These are phyloP conservation scores for Phyllostachys edulis DNA, from an alignment of 176 grass and related monocot genomes.

Conservation along the genomic window DNA sequence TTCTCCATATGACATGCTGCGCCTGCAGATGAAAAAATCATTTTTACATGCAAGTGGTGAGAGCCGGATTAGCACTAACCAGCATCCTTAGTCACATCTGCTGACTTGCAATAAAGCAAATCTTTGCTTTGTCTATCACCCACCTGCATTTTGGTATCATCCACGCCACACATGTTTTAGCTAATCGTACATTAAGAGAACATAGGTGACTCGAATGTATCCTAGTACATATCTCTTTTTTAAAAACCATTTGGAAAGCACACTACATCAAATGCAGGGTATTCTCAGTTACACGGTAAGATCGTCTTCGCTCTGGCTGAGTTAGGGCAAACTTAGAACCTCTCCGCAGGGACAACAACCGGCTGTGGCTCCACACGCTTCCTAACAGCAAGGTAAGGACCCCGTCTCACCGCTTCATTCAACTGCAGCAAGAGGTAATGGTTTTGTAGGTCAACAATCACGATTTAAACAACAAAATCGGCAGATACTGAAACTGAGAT, in stretches of 20 bases:
- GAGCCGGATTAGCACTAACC: background rate
- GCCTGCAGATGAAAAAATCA: background rate
- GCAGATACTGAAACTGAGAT: background rate
- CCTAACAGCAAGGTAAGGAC: conserved; percentile 61
- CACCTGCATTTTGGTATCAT: background rate
- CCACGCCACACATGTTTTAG: background rate
- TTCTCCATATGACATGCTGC: background rate
- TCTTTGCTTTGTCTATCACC: background rate
- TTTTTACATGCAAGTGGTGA: background rate
- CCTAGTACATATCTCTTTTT: background rate
- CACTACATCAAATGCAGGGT: background rate
- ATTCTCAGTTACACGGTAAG: background rate
- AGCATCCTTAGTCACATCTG: background rate
- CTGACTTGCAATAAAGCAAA: background rate
- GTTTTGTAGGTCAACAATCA: background rate
- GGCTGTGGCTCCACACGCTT: conserved; percentile 56
- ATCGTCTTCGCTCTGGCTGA: background rate
- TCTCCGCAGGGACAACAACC: conserved; percentile 55
- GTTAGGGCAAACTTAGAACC: conserved; percentile 47
- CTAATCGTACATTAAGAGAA: background rate
- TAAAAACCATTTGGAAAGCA: background rate
- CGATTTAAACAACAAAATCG: background rate
- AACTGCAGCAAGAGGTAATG: conserved; percentile 47
- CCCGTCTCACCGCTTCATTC: conserved; percentile 78
- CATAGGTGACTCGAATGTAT: background rate